phyloP scores from a whole-genome alignment of 1,139 yeast genomes.

The Blastobotrys aristatus region DNA sequence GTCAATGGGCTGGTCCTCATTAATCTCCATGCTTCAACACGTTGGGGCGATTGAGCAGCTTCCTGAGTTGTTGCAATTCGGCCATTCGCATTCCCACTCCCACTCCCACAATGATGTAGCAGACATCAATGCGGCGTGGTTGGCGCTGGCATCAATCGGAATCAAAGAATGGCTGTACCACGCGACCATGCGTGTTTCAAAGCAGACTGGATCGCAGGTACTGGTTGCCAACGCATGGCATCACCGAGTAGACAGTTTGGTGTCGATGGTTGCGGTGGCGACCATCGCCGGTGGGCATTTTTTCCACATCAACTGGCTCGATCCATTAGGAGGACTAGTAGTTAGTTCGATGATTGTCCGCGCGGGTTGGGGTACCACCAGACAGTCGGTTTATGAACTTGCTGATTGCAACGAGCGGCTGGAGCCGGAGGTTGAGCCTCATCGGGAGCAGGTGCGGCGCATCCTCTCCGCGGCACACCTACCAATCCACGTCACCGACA shows the following conservation, averaged over 20 bases:
- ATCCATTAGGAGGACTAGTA: constrained; percentile 82
- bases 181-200: constrained; percentile 76
- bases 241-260: constrained; percentile 91
- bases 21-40: constrained; percentile 58
- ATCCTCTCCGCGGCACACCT: constrained; percentile 16
- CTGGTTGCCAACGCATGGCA: constrained; percentile 98
- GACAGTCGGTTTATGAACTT: constrained; percentile 65
- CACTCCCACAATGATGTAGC: constrained; percentile 50
- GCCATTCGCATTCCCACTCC: constrained; percentile 43
- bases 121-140: constrained; percentile 90
- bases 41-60: constrained; percentile 16
- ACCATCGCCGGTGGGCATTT: constrained; percentile 85
- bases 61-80: constrained; percentile 28
- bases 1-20: constrained; percentile 85
- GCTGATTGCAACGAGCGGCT: constrained; percentile 47
- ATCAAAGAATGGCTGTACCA: constrained; percentile 83
- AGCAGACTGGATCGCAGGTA: constrained; percentile 74
- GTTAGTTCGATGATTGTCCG: constrained; percentile 76
- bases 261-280: constrained; percentile 83
- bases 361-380: constrained; percentile 78
- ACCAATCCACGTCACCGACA: constrained; percentile 13
- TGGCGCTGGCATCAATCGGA: constrained; percentile 81
- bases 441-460: constrained; percentile 19
- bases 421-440: constrained; percentile 20
- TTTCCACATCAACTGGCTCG: constrained; percentile 75